phyloP scores from a whole-genome alignment of 1,139 yeast species.

The Wickerhamomyces sp. region DNA sequence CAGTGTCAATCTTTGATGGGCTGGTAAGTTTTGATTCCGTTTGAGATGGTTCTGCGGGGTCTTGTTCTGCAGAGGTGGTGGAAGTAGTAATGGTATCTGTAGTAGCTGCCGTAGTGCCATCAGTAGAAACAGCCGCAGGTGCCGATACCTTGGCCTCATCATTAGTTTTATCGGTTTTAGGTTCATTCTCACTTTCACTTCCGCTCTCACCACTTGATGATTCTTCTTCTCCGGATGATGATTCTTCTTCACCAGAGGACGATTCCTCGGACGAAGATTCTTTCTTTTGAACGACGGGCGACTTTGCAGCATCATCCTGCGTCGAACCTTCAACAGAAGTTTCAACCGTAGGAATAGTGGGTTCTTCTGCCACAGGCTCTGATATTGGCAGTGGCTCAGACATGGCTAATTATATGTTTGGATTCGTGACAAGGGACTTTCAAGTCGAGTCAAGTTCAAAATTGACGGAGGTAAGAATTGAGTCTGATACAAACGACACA shows the following conservation, averaged over 20 bases:
- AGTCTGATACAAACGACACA: too few species aligned
- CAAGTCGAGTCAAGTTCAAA: too few species aligned
- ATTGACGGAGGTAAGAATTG: too few species aligned
- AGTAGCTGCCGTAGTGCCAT: neutral
- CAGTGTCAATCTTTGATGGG: neutral
- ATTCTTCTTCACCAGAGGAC: neutral
- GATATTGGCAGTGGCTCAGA: too few species aligned
- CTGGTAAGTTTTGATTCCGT: neutral
- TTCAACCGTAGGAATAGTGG: too few species aligned
- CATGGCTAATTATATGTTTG: too few species aligned
- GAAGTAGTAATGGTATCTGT: neutral
- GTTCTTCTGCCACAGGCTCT: too few species aligned
- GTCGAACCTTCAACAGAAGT: too few species aligned
- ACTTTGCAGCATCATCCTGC: neutral
- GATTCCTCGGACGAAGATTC: conserved; percentile 1
- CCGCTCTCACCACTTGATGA: neutral
- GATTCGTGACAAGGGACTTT: too few species aligned
- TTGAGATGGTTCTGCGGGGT: neutral
- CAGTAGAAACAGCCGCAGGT: too few species aligned
- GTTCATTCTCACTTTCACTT: neutral
- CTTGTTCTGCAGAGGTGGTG: too few species aligned
- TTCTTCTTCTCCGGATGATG: neutral
- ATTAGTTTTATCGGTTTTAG: neutral
- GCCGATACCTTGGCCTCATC: too few species aligned
- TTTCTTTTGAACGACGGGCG: neutral